Conservation (phyloP, 2,329 filamentous ascomycete species). For the Ophiostoma sp. region DNA sequence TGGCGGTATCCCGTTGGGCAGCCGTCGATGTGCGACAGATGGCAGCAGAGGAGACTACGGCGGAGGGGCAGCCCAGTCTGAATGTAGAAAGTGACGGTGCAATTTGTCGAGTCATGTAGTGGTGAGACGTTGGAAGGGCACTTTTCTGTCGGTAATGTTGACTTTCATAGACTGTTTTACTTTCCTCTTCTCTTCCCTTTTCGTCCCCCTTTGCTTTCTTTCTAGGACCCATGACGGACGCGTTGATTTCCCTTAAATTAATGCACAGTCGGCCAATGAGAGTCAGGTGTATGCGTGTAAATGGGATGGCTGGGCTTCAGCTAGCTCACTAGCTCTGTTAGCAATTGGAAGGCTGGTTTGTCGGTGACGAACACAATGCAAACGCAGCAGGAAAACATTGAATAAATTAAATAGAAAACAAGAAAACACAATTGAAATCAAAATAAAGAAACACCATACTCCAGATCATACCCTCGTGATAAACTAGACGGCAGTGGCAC, state of each 20-base stretch:
- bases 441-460: neutral
- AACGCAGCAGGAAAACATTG: neutral
- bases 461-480: neutral
- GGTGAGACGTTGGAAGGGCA: no score
- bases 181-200: neutral
- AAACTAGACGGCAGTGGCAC: neutral
- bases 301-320: slow-evolving; percentile 1
- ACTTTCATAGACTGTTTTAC: neutral
- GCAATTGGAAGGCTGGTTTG: neutral
- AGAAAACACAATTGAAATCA: neutral
- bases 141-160: neutral
- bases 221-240: neutral
- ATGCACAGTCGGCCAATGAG: neutral
- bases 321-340: neutral
- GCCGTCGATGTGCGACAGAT: neutral
- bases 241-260: neutral
- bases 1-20: slow-evolving; percentile 8
- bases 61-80: neutral
- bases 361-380: neutral
- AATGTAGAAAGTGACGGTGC: neutral
- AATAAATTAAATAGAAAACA: neutral
- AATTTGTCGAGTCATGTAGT: no score
- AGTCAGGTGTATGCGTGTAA: neutral
- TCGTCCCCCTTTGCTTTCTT: neutral
- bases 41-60: neutral